Evolutionary conservation across 768 basidiomycete genomes (phyloP), one percentile per base, ranked within the genome.

Genomic region (Lyophyllum atratum): DNA sequence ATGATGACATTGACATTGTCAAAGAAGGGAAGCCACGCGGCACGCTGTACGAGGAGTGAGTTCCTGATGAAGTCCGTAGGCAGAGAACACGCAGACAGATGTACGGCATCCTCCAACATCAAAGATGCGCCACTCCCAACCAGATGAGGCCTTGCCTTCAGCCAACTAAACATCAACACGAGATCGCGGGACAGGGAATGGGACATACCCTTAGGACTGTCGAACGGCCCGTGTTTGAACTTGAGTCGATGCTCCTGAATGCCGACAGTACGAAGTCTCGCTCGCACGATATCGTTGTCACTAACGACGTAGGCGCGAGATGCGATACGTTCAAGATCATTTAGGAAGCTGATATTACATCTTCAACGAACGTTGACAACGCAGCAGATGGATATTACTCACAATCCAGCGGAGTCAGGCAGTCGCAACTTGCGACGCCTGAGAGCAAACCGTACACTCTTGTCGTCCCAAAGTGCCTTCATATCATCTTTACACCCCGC

Each of bases 11-110:
- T 83, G 43, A 87, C 86, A 64, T 87, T 82, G 51, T 92, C 86
- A 65, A 93, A 92, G 71, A 85, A 93, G 0, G 90, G 87, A 19
- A 90, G 73, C 91, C 91, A 93, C 0, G 87, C 87, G 21, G 83
- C 75, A 37, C 91, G 89, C 87, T 91, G 64, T 0, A 55, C 63
- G 14, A 19, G 39, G 54, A 54, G 44, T 68, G 44, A 66, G 46
- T 24, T 37, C n/a, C 24, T 29, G 22, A 42, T 48, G 34, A 46
- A 11, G 25, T 42, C 48, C 31, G 42, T n/a, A 39, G 54, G 33
- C 53, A 51, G 43, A 4, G 52, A 51, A 42, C 43, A 68, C 77
- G 21, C 65, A n/a, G 19, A 88, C 88, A 71, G 76, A 73, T 6
- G 87, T 89, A 52, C 89, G 83, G 58, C 85, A 87, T 17, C 86